Percentiles rank a stretch among this genome's conserved stretches.
Conservation (phyloP, 192 early-diverging fungal species). For the Haplosporangium gracile region DNA sequence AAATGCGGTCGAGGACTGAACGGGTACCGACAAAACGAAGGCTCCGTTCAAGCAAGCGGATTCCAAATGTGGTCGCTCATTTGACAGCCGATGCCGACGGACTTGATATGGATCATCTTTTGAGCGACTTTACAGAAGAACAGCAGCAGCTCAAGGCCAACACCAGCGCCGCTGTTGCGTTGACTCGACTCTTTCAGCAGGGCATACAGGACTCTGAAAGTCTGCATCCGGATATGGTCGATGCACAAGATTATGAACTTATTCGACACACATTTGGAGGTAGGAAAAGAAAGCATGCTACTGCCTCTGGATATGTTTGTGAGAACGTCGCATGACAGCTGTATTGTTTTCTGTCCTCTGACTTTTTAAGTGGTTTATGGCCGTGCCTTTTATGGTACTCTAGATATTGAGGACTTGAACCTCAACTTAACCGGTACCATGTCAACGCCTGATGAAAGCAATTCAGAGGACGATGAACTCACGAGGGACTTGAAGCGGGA, state of each 20-base stretch:
- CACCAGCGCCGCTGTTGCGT: conserved; percentile 35
- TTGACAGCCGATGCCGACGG: conserved; percentile 24
- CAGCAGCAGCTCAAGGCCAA: conserved; percentile 37
- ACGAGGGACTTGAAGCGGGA: conserved; percentile 41
- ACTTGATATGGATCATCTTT: conserved; percentile 16
- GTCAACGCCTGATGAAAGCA: conserved; percentile 35
- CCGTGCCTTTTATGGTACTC: not conserved
- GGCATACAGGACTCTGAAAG: conserved; percentile 39
- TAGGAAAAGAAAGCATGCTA: not conserved
- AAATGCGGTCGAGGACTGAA: conserved; percentile 1
- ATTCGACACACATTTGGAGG: conserved; percentile 52
- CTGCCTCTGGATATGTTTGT: not conserved
- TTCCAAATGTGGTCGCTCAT: conserved; percentile 19
- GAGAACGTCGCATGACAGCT: not conserved
- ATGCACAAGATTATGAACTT: conserved; percentile 42
- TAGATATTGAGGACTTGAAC: conserved; percentile 48
- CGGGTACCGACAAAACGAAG: conserved; percentile 19
- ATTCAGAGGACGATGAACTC: conserved; percentile 38
- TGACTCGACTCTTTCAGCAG: conserved; percentile 35
- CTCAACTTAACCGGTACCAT: conserved; percentile 38
- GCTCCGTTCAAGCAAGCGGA: conserved; percentile 39
- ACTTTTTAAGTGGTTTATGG: not conserved
- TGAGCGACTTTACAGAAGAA: conserved; percentile 30
- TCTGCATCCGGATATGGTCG: conserved; percentile 37
- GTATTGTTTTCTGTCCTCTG: not conserved